Evolutionary conservation across 2,329 filamentous ascomycete genomes (phyloP).

Genomic region (Apiospora arundinis): DNA sequence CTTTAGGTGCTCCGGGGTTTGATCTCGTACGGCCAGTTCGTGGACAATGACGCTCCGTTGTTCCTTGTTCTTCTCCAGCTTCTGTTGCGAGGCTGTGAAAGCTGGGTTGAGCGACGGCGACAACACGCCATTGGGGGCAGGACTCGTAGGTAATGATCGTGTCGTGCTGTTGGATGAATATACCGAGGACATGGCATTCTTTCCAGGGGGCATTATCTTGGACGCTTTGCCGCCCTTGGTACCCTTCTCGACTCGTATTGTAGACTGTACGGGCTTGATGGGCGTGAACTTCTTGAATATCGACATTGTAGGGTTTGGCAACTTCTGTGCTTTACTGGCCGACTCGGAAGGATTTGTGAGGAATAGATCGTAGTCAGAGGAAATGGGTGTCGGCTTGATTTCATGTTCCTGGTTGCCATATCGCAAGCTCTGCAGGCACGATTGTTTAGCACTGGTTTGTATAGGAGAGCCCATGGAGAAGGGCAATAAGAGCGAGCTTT

Average conservation of each 20-base stretch:
- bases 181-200: slow-evolving; percentile 50
- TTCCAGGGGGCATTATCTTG: slow-evolving; percentile 41
- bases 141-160: slow-evolving; percentile 59
- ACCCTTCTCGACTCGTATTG: slow-evolving; percentile 32
- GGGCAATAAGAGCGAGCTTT: neutral
- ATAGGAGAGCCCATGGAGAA: neutral
- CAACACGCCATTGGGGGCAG: slow-evolving; percentile 58
- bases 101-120: slow-evolving; percentile 65
- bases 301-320: slow-evolving; percentile 57
- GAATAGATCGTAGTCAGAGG: slow-evolving; percentile 62
- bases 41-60: slow-evolving; percentile 63
- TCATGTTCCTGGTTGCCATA: slow-evolving; percentile 59
- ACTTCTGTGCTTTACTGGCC: slow-evolving; percentile 51
- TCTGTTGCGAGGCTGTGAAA: slow-evolving; percentile 57
- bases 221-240: slow-evolving; percentile 36
- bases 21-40: slow-evolving; percentile 62
- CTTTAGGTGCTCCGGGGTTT: slow-evolving; percentile 55
- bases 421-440: slow-evolving; percentile 53
- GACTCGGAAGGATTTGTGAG: slow-evolving; percentile 58
- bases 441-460: slow-evolving; percentile 21
- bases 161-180: slow-evolving; percentile 46
- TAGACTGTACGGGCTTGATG: slow-evolving; percentile 26
- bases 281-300: slow-evolving; percentile 51
- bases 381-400: slow-evolving; percentile 51
- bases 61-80: slow-evolving; percentile 60